Evolutionary conservation across 306 rosid species (phyloP), one percentile per base, ranked within the genome.

Genomic region (Rubus parviflorus): DNA sequence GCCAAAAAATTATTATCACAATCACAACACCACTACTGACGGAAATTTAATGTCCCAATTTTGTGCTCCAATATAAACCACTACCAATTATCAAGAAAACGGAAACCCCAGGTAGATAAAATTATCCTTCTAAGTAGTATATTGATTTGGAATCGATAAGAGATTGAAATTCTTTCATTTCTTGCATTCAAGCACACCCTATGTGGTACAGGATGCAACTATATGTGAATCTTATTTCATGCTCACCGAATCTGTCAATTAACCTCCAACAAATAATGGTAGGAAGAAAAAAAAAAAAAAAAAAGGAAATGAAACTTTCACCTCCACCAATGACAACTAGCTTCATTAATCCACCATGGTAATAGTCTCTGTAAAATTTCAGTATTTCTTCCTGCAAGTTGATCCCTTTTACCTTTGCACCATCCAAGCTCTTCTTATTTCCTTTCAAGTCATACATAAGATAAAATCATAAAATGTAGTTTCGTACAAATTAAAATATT

Each of bases 251-350:
- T 63, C 3, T 49, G 17, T n/a, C 3, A 38, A 76, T 38, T 41
- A 49, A 40, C 13, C 6, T 37, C 15, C 23, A 14, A 40, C 4
- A 76, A 75, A 68, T 68, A 71, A 54, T 75, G 42, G 72, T 57
- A 23, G 25, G 77, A 53, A 65, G 9, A 57, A 79, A 82, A 2
- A n/a, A 62, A 2, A 45, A 3, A 22, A 14, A 72, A 5, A 5
- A 11, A 42, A 23, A 7, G 76, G 61, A 25, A 60, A 73, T 46
- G 72, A 43, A 72, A 83, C 67, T 56, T 83, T 81, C 80, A 92
- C 98, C 98, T 92, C 98, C 98, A 81, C 98, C 98, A 86, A 95
- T 92, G 82, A 95, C 87, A 77, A 87, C 97, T 70, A 95, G 91
- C 87, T 89, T 95, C 98, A 95, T 95, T 65, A 95, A 83, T 86